A percentile compares a stretch with the other conserved stretches of the same genome.
Evolutionary conservation across 169 alveolate species (phyloP).

Genomic region (Theileria orientalis): DNA sequence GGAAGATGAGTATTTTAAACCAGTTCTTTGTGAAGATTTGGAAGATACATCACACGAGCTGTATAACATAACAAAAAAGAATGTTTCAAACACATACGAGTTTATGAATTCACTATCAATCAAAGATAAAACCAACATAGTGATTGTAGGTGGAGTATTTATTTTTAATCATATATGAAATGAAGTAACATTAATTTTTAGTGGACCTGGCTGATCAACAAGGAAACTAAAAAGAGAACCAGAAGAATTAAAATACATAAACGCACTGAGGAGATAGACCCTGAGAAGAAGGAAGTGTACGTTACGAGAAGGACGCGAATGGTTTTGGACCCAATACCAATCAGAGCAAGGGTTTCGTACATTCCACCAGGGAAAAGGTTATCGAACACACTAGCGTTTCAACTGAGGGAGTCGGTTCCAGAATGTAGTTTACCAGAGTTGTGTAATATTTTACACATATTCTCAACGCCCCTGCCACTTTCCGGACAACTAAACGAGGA

Average conservation of each 20-base stretch:
- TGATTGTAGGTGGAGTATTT: conserved; percentile 22
- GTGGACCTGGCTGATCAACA: conserved; percentile 4
- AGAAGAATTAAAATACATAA: background rate
- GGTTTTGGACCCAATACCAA: conserved; percentile 62
- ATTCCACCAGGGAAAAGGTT: conserved; percentile 63
- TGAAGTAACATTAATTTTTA: no score
- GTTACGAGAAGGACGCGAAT: conserved; percentile 45
- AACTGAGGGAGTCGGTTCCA: conserved; percentile 37
- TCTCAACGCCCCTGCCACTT: conserved; percentile 39
- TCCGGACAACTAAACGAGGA: conserved; percentile 62
- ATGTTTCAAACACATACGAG: conserved; percentile 12
- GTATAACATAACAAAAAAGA: background rate
- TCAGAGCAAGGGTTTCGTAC: conserved; percentile 37
- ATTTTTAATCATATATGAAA: background rate
- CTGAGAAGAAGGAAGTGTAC: conserved; percentile 46
- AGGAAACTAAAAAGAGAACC: background rate
- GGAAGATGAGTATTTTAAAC: conserved; percentile 56
- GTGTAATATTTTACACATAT: conserved; percentile 39
- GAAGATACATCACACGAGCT: background rate
- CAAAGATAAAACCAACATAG: conserved; percentile 40
- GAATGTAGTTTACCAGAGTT: conserved; percentile 23
- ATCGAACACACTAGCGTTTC: conserved; percentile 38
- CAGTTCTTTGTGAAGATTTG: conserved; percentile 21
- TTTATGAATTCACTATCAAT: conserved; percentile 30
- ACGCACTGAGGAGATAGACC: conserved; percentile 48